Conservation (phyloP, 106 monocot genomes). For the Agapanthus africanus region DNA sequence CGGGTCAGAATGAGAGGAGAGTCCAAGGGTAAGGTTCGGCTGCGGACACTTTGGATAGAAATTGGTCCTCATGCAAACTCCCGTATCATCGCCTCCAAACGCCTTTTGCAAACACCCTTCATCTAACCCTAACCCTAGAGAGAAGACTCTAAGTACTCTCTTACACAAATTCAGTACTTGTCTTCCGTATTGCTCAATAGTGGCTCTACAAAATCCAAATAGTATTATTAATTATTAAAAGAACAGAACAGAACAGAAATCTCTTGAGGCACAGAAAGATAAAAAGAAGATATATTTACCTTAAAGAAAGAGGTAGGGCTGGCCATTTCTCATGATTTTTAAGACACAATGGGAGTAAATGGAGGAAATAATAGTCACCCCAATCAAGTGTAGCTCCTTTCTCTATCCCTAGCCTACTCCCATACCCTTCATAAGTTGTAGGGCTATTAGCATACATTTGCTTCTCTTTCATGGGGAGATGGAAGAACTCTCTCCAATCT, state of each 20-base stretch:
- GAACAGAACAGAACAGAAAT: too few relatives aligned
- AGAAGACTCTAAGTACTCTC: too few relatives aligned
- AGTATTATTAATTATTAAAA: too few relatives aligned
- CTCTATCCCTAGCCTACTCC: conserved; percentile 28
- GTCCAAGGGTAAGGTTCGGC: conserved; percentile 42
- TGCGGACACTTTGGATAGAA: conserved; percentile 50
- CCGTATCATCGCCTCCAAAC: too few relatives aligned
- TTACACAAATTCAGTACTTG: too few relatives aligned
- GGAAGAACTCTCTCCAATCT: conserved; percentile 33
- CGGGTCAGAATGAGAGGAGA: conserved; percentile 43
- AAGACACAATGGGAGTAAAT: conserved; percentile 11
- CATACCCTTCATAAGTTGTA: conserved; percentile 30
- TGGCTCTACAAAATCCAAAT: too few relatives aligned
- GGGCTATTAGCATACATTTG: conserved; percentile 23
- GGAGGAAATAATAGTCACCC: conserved; percentile 40
- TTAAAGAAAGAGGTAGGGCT: conserved; percentile 8
- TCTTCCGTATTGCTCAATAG: too few relatives aligned
- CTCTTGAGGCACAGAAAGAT: too few relatives aligned
- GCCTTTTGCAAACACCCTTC: too few relatives aligned
- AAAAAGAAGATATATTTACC: too few relatives aligned
- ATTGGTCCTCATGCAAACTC: background rate
- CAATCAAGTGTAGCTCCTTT: conserved; percentile 32
- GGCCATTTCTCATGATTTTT: conserved; percentile 29
- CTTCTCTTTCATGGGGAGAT: conserved; percentile 27
- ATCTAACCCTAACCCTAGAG: too few relatives aligned